phyloP scores from a whole-genome alignment of 106 monocot genomes.

The Acanthochlamys bracteata region DNA sequence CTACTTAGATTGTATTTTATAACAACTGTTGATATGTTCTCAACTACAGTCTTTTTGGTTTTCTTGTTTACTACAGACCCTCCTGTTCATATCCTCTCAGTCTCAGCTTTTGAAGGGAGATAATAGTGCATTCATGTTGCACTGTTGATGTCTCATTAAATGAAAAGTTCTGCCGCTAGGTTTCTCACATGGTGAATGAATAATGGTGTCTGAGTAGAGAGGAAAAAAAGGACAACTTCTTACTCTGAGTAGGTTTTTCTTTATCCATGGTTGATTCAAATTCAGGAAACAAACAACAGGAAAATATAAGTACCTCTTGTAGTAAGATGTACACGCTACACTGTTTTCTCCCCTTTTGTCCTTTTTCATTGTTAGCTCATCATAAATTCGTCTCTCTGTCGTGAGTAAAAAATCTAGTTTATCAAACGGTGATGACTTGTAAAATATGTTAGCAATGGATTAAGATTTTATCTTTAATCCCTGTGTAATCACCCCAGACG shows the following conservation, averaged over 20 bases:
- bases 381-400: too few species aligned
- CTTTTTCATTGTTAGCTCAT: neutral
- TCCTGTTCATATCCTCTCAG: too few species aligned
- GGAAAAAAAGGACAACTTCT: too few species aligned
- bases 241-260: neutral
- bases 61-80: neutral
- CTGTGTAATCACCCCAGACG: too few species aligned
- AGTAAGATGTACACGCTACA: too few species aligned
- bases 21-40: neutral
- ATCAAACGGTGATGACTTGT: too few species aligned
- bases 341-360: too few species aligned
- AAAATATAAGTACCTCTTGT: too few species aligned
- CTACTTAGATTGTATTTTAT: neutral
- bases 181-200: constrained; percentile 17
- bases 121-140: constrained; percentile 12
- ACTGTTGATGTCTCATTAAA: constrained; percentile 14
- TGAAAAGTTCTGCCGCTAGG: constrained; percentile 12
- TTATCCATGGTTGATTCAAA: neutral
- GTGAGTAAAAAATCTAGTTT: too few species aligned
- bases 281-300: too few species aligned
- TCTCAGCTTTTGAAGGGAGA: neutral
- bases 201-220: neutral
- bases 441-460: too few species aligned
- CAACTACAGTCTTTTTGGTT: neutral
- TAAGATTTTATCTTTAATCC: too few species aligned